A percentile compares a stretch with the other conserved stretches of the same genome.
These are phyloP conservation scores for Mucor velutinosus DNA, from an alignment of 371 early-diverging fungal species.

Conservation along the genomic window DNA sequence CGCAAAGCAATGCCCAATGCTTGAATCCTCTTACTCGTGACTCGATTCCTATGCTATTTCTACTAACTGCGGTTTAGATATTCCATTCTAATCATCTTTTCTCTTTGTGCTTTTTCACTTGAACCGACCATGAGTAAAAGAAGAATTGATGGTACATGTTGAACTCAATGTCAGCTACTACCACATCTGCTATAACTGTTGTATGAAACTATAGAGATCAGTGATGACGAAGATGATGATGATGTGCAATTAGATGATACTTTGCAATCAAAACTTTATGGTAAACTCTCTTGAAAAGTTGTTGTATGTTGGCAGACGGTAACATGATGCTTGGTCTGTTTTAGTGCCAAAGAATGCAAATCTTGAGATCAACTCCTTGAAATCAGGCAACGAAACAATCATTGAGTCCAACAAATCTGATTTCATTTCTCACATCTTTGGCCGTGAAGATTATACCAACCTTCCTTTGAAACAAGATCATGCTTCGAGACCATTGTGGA, in stretches of 20 bases:
- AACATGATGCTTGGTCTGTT: neutral
- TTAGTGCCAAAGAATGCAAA: constrained; percentile 61
- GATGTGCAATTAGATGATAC: constrained; percentile 47
- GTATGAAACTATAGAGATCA: constrained; percentile 15
- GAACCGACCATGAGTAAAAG: constrained; percentile 23
- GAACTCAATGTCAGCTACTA: neutral
- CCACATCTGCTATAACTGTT: neutral
- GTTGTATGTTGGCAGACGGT: neutral
- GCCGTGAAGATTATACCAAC: constrained; percentile 74
- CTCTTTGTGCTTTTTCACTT: neutral
- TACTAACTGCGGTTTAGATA: neutral
- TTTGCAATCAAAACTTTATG: constrained; percentile 42
- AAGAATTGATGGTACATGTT: constrained; percentile 22
- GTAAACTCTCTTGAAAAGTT: constrained; percentile 15
- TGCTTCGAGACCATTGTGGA: constrained; percentile 92
- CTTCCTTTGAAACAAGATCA: constrained; percentile 90
- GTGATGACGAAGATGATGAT: constrained; percentile 46
- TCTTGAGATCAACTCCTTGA: constrained; percentile 51
- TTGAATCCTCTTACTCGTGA: neutral
- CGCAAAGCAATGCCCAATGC: no score
- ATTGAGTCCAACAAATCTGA: constrained; percentile 39
- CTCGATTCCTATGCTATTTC: neutral
- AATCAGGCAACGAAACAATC: constrained; percentile 22
- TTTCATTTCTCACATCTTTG: constrained; percentile 67
- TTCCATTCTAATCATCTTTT: neutral